Conservation (phyloP, 305 asterid species). For the Nicotiana rustica region DNA sequence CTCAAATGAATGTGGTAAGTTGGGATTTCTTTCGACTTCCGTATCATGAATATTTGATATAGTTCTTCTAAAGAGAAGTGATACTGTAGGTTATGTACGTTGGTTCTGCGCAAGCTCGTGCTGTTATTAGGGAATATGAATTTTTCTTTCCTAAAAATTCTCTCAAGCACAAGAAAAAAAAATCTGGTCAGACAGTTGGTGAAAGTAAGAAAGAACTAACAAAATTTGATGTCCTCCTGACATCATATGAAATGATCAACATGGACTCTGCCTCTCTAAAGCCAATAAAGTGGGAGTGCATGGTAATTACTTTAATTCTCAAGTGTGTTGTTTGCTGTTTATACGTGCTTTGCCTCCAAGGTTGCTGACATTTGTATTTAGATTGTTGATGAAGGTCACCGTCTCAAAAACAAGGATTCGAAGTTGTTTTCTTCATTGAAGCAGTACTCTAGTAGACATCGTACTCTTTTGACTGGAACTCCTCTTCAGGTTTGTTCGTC, state of each 20-base stretch:
- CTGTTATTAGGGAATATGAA: slow-evolving; percentile 84
- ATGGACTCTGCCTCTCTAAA: slow-evolving; percentile 80
- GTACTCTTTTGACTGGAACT: slow-evolving; percentile 96
- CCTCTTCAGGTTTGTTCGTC: slow-evolving; percentile 89
- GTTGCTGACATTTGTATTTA: slow-evolving; percentile 49
- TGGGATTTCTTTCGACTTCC: slow-evolving; percentile 21
- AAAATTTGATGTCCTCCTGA: slow-evolving; percentile 95
- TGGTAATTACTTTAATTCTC: slow-evolving; percentile 59
- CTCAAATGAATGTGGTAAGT: slow-evolving; percentile 98
- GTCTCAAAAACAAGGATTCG: slow-evolving; percentile 94
- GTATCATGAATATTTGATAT: slow-evolving; percentile 28
- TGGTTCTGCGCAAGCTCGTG: slow-evolving; percentile 87
- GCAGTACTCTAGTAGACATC: slow-evolving; percentile 86
- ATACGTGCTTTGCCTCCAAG: slow-evolving; percentile 37
- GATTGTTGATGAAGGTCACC: slow-evolving; percentile 99
- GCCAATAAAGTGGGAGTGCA: slow-evolving; percentile 96
- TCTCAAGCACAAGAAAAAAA: slow-evolving; percentile 84
- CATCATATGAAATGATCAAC: slow-evolving; percentile 97
- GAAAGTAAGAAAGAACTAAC: slow-evolving; percentile 90
- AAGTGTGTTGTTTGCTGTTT: slow-evolving; percentile 32
- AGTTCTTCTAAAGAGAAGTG: slow-evolving; percentile 42
- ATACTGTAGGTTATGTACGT: slow-evolving; percentile 91
- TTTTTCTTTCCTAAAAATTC: slow-evolving; percentile 80
- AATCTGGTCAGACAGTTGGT: slow-evolving; percentile 62
- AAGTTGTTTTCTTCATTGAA: slow-evolving; percentile 83